Evolutionary conservation across 345 rosid species (phyloP).

Genomic region (Rhodomyrtus tomentosa): DNA sequence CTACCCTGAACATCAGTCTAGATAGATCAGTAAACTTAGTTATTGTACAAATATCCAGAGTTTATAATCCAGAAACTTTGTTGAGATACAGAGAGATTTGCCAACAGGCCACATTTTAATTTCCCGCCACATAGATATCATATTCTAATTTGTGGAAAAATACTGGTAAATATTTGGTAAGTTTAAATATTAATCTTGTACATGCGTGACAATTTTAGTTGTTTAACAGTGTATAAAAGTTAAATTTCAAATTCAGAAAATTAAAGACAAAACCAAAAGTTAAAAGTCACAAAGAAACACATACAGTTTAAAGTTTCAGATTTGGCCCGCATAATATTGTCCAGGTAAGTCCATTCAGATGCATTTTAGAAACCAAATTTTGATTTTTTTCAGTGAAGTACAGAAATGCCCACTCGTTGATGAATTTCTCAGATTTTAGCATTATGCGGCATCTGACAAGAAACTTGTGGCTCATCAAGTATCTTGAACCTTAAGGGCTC

Average conservation of each 20-base stretch:
- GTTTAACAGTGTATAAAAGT: neutral
- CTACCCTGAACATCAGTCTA: constrained; percentile 29
- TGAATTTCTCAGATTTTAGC: neutral
- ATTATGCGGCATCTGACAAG: neutral
- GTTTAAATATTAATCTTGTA: neutral
- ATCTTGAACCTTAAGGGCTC: neutral
- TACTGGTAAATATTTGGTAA: neutral
- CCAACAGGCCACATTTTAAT: neutral
- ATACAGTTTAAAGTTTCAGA: neutral
- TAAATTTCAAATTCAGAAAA: neutral
- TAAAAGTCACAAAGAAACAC: neutral
- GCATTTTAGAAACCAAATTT: neutral
- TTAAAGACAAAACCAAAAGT: neutral
- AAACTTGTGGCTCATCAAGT: neutral
- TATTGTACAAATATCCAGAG: neutral
- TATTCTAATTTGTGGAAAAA: neutral
- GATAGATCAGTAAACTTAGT: neutral
- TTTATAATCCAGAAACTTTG: neutral
- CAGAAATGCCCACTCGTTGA: neutral
- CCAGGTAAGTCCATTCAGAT: neutral
- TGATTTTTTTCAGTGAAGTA: neutral
- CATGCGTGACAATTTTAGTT: neutral
- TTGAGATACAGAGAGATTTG: neutral
- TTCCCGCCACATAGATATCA: neutral
- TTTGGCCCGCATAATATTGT: neutral